phyloP scores from a whole-genome alignment of 805 yeast species.

The Ogataea salicorniae region DNA sequence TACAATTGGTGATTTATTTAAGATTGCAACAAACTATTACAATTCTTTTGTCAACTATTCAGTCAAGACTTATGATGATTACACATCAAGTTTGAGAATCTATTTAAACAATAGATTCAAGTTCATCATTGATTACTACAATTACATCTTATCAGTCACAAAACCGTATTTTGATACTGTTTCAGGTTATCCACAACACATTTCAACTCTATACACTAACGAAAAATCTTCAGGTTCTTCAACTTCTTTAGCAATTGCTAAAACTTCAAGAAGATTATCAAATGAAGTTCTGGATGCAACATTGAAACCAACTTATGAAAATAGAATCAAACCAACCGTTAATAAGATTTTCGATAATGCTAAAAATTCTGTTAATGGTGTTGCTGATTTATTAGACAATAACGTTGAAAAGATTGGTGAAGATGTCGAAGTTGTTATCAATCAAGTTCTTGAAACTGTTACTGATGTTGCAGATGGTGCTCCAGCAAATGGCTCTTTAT shows the following conservation, averaged over 20 bases:
- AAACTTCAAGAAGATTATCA: constrained; percentile 33
- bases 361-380: constrained; percentile 18
- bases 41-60: constrained; percentile 6
- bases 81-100: too few species aligned
- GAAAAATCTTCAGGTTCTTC: constrained; percentile 27
- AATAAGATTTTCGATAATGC: constrained; percentile 22
- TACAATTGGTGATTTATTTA: constrained; percentile 14
- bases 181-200: constrained; percentile 27
- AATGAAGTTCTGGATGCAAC: constrained; percentile 29
- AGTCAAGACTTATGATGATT: constrained; percentile 6
- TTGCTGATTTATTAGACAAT: constrained; percentile 18
- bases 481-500: background rate
- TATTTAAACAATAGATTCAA: too few species aligned
- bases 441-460: constrained; percentile 3
- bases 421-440: constrained; percentile 5
- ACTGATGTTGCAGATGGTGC: constrained; percentile 4
- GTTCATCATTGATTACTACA: too few species aligned
- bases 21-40: constrained; percentile 6
- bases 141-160: constrained; percentile 2
- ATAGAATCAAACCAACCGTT: constrained; percentile 23
- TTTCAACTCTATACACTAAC: constrained; percentile 25
- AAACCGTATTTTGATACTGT: constrained; percentile 25
- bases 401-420: constrained; percentile 7
- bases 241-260: constrained; percentile 31
- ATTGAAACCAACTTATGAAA: constrained; percentile 28